These are phyloP conservation scores for Hymenoscyphus repandus DNA, from an alignment of 2,329 filamentous ascomycete genomes.

Conservation along the genomic window DNA sequence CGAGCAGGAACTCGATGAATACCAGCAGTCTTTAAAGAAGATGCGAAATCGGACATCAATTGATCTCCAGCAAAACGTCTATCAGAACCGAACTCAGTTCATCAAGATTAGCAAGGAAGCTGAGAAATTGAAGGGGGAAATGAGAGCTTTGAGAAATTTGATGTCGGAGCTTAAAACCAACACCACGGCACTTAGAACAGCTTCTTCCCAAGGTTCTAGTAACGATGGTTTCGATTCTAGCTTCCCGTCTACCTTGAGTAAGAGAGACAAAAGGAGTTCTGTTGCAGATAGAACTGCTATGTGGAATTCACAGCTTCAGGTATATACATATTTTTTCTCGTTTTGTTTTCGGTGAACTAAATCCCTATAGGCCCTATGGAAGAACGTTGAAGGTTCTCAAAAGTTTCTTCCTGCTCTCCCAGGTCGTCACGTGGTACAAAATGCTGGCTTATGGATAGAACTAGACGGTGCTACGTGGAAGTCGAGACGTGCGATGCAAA, in stretches of 20 bases:
- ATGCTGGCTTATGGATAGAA: constrained; percentile 92
- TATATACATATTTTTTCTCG: constrained; percentile 5
- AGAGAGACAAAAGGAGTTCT: constrained; percentile 81
- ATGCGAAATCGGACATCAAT: constrained; percentile 30
- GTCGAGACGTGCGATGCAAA: constrained; percentile 78
- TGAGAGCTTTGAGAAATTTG: constrained; percentile 81
- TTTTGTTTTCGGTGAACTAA: constrained; percentile 8
- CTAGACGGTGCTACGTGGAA: constrained; percentile 98
- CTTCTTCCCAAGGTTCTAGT: constrained; percentile 48
- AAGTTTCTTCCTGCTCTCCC: constrained; percentile 89
- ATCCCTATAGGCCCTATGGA: constrained; percentile 68
- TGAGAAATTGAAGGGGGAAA: constrained; percentile 93
- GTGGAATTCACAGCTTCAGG: constrained; percentile 62
- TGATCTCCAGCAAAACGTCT: constrained; percentile 90
- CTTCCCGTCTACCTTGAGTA: constrained; percentile 52
- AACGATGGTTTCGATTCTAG: constrained; percentile 45
- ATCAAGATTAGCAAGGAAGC: constrained; percentile 99
- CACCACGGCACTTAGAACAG: constrained; percentile 58
- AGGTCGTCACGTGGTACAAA: constrained; percentile 89
- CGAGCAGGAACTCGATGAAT: constrained; percentile 31
- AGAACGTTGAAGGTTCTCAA: constrained; percentile 94
- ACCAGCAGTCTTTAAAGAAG: constrained; percentile 26
- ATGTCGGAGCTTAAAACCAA: constrained; percentile 90
- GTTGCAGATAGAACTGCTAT: constrained; percentile 65
- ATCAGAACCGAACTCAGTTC: constrained; percentile 95